Evolutionary conservation across 352 stramenopile genomes (phyloP), one percentile per base, ranked within the genome.

Genomic region (Phytophthora pistaciae): DNA sequence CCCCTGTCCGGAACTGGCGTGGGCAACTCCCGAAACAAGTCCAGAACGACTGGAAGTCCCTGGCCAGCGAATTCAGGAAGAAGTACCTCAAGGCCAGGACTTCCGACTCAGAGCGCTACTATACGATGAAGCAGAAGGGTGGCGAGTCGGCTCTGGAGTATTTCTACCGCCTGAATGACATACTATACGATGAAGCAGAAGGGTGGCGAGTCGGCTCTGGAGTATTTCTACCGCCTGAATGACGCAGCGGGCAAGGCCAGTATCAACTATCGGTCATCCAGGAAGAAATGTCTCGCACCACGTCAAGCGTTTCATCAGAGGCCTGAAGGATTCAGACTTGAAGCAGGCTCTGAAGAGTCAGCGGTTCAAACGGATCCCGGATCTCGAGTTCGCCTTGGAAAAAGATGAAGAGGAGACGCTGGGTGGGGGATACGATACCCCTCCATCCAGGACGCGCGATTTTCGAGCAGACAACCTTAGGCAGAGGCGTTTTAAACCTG

Each of bases 221-320:
- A 56, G 14, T 56, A 33, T 6, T 56, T 29, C 49, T 59, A 44
- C 53, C 13, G 53, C 13, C 10, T 44, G 53, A 59, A 59, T 2
- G 33, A 25, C 14, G 53, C 33, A 1, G 27, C 16, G 0, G 53
- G 23, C 14, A 50, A 50, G 44, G 44, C 44, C 10, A 18, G 44
- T 3, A 50, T 50, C 44, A 9, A 50, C 7, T 50, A 33, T 3
- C 21, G 18, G 16, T 11, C 6, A 21, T 16, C 20, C 6, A 13
- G 10, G 1, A 56, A 31, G 10, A 8, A n/a, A 9, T 1, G 20
- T 20, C 7, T 20, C 29, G 21, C 20, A 11, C 1, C 49, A 56
- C 21, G 20, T 56, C 4, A 31, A 36, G 10, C 13, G n/a, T 1
- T 33, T 56, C 29, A 59, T 59, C 5, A 59, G 31, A 31, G 46